phyloP scores from a whole-genome alignment of 2,329 filamentous ascomycete species.

The Calycina marina region DNA sequence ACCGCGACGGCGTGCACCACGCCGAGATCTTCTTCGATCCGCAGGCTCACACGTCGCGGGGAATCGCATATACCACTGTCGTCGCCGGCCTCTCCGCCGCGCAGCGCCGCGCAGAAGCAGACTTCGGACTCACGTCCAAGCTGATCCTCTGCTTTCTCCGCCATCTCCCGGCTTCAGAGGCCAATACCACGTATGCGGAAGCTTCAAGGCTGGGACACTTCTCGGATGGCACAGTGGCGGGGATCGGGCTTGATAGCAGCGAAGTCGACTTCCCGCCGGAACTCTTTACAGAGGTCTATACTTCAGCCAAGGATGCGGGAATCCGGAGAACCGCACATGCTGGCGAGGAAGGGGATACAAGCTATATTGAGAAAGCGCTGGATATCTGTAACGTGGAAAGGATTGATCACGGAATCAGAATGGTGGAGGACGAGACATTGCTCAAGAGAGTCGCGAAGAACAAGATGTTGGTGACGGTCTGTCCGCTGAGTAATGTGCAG shows the following conservation, averaged over 20 bases:
- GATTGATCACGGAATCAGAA: constrained; percentile 61
- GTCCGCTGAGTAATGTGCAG: constrained; percentile 58
- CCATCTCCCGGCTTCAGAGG: constrained; percentile 49
- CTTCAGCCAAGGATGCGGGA: constrained; percentile 33
- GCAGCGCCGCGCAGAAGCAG: constrained; percentile 40
- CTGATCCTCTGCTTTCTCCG: constrained; percentile 61
- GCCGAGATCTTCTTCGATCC: constrained; percentile 74
- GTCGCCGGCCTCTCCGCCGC: constrained; percentile 48
- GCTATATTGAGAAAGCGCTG: constrained; percentile 50
- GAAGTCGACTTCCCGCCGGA: constrained; percentile 41
- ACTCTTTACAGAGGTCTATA: constrained; percentile 48
- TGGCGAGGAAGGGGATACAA: constrained; percentile 58
- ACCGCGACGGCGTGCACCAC: constrained; percentile 51
- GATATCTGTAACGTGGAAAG: constrained; percentile 45
- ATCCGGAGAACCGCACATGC: constrained; percentile 58
- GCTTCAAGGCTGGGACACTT: constrained; percentile 31
- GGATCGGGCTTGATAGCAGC: constrained; percentile 55
- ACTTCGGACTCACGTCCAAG: constrained; percentile 49
- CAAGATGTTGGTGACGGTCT: constrained; percentile 51
- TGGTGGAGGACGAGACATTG: constrained; percentile 44
- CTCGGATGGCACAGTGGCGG: constrained; percentile 37
- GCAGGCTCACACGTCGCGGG: constrained; percentile 54
- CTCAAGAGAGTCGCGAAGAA: constrained; percentile 41
- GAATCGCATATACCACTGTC: constrained; percentile 47
- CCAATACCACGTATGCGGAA: constrained; percentile 30